Evolutionary conservation across 768 basidiomycete genomes (phyloP), one percentile per base, ranked within the genome.

Genomic region (Boletus huronensis): DNA sequence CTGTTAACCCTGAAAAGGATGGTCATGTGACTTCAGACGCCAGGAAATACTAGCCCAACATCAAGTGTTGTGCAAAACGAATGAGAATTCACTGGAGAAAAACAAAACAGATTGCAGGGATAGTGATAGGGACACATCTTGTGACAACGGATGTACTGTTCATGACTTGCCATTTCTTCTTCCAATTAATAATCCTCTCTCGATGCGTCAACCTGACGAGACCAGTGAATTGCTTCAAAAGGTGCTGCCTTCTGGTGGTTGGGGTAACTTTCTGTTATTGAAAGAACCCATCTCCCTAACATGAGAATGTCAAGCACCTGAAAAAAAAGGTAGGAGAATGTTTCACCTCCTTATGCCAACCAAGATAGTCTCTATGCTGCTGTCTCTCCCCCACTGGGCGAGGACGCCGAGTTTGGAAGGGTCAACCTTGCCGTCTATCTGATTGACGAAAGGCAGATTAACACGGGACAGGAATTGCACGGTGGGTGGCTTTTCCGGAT

Each of bases 281-380:
- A 89, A 85, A 45, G 89, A 83, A 3, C 87, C 93, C 97, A 99
- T 98, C 72, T 97, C 94, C 75, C 95, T 98, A 61, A 10, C 14
- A 57, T 0, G 43, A 52, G 38, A 47, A 45, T 5, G 50, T 64
- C 32, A 60, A 47, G 25, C 28, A 45, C 19, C 25, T 46, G 40
- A 56, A 44, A 44, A 19, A 46, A 58, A 36, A 38, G 11, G 34
- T 6, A 8, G 36, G 42, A 46, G 21, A 44, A 11, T 31, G n/a
- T 11, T 49, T 57, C 35, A 94, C 96, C 83, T 87, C 65, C 96
- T 79, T 63, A 99, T 90, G 71, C 94, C 91, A n/a, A 96, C 90
- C 11, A 99, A 77, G 14, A 98, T 74, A 2, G 80, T 88, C 77
- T 98, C 95, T 60, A 99, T 82, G 62, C 88, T 93, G 64, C 78